Conservation (phyloP, 2,329 filamentous ascomycete species). For the Corinectria fuckeliana region DNA sequence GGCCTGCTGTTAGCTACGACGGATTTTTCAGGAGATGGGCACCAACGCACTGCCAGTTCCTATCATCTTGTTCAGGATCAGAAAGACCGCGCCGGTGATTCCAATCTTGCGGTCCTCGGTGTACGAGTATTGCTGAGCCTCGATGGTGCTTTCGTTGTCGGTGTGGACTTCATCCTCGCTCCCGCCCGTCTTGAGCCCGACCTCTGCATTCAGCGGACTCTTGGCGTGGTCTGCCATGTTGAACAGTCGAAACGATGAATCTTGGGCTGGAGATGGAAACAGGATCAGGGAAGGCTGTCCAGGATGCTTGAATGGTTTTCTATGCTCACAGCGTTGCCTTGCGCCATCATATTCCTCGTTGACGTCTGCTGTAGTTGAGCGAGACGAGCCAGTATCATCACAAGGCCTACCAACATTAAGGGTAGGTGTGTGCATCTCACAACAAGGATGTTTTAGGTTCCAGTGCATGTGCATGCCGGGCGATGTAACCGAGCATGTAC, state of each 20-base stretch:
- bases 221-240: conserved; percentile 26
- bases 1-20: background rate
- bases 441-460: background rate
- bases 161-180: conserved; percentile 28
- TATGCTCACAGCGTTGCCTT: background rate
- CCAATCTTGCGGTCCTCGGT: conserved; percentile 57
- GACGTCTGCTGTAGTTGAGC: background rate
- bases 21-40: background rate
- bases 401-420: background rate
- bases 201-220: background rate
- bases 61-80: conserved; percentile 66
- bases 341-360: conserved; percentile 8
- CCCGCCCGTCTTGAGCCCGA: conserved; percentile 5
- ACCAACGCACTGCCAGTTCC: conserved; percentile 59
- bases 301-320: background rate
- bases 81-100: conserved; percentile 57
- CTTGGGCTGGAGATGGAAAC: background rate
- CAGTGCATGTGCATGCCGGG: background rate
- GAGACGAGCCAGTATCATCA: background rate
- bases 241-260: background rate
- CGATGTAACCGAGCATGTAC: conserved; percentile 7
- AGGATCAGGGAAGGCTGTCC: background rate
- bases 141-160: conserved; percentile 34
- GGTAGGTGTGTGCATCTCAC: background rate
- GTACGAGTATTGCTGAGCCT: conserved; percentile 51